phyloP scores from a whole-genome alignment of 108 stramenopile genomes.

The Mediolabrus comicus region DNA sequence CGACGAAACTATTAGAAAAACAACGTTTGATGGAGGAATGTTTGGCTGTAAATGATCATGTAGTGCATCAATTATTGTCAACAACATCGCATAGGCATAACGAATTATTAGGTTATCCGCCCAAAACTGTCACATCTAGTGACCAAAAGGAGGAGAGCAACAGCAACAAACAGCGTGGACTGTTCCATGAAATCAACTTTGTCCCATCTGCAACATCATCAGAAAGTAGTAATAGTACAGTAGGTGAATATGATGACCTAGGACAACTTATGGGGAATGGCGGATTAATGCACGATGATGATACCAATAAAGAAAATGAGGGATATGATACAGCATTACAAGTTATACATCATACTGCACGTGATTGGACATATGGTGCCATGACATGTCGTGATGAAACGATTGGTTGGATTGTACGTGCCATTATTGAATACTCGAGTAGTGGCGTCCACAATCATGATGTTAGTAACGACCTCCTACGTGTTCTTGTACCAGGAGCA shows the following conservation, averaged over 20 bases:
- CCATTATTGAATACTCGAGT: constrained; percentile 11
- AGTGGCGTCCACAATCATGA: background rate
- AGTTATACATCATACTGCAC: constrained; percentile 65
- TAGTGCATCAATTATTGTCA: constrained; percentile 4
- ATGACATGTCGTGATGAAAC: constrained; percentile 20
- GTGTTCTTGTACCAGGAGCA: constrained; percentile 67
- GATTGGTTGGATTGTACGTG: constrained; percentile 12
- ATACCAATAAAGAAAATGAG: constrained; percentile 8
- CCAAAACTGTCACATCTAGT: no score
- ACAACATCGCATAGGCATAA: background rate
- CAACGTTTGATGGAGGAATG: background rate
- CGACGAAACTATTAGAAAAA: background rate
- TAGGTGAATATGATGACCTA: constrained; percentile 2
- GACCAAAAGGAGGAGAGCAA: background rate
- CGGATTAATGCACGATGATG: constrained; percentile 5
- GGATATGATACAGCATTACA: constrained; percentile 63
- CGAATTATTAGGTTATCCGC: background rate
- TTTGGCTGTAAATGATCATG: constrained; percentile 4
- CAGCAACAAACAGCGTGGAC: background rate
- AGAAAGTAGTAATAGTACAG: background rate
- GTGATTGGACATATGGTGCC: constrained; percentile 63
- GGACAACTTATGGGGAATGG: constrained; percentile 17
- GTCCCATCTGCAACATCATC: constrained; percentile 4
- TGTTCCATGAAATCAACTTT: constrained; percentile 7
- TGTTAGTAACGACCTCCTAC: background rate